A percentile compares a stretch with the other conserved stretches of the same genome.
phyloP scores from a whole-genome alignment of 202 grass and related monocot genomes.

The Setaria italica region DNA sequence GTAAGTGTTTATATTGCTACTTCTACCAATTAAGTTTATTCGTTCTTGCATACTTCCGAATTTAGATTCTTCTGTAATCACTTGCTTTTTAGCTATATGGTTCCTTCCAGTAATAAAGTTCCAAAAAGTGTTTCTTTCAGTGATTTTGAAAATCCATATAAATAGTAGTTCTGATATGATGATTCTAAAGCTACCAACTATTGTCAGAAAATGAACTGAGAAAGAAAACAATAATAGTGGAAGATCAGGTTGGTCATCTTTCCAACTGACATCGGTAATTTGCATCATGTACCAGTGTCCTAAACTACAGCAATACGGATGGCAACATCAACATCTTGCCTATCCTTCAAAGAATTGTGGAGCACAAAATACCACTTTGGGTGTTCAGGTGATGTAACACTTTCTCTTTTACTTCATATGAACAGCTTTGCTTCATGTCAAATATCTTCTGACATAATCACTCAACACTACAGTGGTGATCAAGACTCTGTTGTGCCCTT shows the following conservation, averaged over 20 bases:
- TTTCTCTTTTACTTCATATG: background rate
- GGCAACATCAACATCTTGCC: constrained; percentile 91
- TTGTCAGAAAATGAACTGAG: background rate
- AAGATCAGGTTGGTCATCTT: background rate
- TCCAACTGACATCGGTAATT: constrained; percentile 40
- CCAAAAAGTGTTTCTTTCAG: background rate
- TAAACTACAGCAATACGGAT: constrained; percentile 87
- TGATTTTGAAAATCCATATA: background rate
- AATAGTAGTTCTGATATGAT: background rate
- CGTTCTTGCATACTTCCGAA: background rate
- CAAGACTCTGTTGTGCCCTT: constrained; percentile 98
- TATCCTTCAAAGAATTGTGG: constrained; percentile 77
- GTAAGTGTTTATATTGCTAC: constrained; percentile 58
- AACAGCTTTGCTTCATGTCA: constrained; percentile 6
- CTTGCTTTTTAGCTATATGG: background rate
- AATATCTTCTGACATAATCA: constrained; percentile 32
- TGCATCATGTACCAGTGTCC: constrained; percentile 53
- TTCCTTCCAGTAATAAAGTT: background rate
- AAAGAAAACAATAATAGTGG: background rate
- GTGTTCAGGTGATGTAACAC: constrained; percentile 78
- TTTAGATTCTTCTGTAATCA: background rate
- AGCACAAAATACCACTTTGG: constrained; percentile 89
- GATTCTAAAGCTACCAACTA: background rate
- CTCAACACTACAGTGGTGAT: constrained; percentile 64
- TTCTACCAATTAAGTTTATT: background rate